These are phyloP conservation scores for Dendrocalamus latiflorus DNA, from an alignment of 202 grass and related monocot species.

Conservation along the genomic window DNA sequence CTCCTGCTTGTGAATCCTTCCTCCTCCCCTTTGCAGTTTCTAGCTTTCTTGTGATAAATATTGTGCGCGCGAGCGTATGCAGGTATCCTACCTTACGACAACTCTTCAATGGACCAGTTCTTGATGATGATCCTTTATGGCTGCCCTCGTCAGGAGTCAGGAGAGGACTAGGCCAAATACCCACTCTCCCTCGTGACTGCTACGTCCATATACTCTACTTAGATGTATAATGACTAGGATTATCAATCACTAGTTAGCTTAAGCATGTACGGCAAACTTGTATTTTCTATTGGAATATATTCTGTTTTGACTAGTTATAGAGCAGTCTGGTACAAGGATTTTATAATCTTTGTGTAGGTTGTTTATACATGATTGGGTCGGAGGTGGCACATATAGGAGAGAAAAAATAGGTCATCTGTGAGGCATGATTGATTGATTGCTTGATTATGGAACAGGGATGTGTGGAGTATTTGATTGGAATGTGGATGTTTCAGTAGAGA, in stretches of 20 bases:
- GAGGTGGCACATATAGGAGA: neutral
- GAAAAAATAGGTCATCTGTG: neutral
- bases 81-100: neutral
- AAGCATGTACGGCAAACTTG: neutral
- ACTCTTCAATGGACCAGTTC: constrained; percentile 47
- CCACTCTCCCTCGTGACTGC: constrained; percentile 2
- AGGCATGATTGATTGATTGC: neutral
- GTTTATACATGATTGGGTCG: neutral
- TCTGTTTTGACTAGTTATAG: neutral
- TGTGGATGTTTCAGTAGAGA: neutral
- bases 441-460: neutral
- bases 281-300: neutral
- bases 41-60: neutral
- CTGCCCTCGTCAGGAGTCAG: neutral
- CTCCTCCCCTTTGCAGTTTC: neutral
- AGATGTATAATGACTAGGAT: neutral
- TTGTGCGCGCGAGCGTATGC: too few species aligned
- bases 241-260: neutral
- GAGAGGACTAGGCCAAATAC: constrained; percentile 24
- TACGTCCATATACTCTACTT: neutral
- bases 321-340: neutral
- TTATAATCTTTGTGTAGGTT: neutral
- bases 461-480: constrained; percentile 20
- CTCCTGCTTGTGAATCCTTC: neutral
- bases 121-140: constrained; percentile 1